These are phyloP conservation scores for Candida awuae DNA, from an alignment of 805 yeast species.

Conservation along the genomic window DNA sequence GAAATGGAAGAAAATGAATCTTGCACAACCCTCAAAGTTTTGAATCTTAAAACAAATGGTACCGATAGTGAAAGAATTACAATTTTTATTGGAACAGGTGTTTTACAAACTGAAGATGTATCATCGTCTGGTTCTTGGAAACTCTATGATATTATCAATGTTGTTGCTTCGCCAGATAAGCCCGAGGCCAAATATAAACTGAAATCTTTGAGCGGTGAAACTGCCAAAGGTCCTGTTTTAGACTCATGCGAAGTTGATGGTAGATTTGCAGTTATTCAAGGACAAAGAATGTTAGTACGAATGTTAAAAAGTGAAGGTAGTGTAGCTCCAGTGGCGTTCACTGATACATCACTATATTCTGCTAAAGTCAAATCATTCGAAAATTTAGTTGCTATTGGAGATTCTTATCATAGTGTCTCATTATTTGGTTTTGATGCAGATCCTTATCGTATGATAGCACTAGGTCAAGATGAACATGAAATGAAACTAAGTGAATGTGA, in stretches of 20 bases:
- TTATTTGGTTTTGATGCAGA: slow-evolving; percentile 90
- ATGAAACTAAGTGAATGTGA: slow-evolving; percentile 68
- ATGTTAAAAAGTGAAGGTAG: slow-evolving; percentile 69
- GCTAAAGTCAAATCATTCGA: slow-evolving; percentile 78
- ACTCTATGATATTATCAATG: slow-evolving; percentile 65
- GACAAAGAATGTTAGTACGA: slow-evolving; percentile 71
- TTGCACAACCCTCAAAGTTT: slow-evolving; percentile 47
- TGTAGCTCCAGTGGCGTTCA: slow-evolving; percentile 88
- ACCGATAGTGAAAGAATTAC: slow-evolving; percentile 24
- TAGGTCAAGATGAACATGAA: slow-evolving; percentile 65
- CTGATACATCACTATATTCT: slow-evolving; percentile 75
- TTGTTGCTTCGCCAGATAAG: slow-evolving; percentile 81
- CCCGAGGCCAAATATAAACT: slow-evolving; percentile 79
- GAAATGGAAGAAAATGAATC: slow-evolving; percentile 64
- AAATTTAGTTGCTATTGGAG: slow-evolving; percentile 75
- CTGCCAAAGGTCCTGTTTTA: slow-evolving; percentile 76
- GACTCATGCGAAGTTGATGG: slow-evolving; percentile 76
- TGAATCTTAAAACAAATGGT: slow-evolving; percentile 41
- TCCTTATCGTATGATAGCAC: slow-evolving; percentile 74
- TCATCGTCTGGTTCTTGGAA: slow-evolving; percentile 72
- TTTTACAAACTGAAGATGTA: slow-evolving; percentile 69
- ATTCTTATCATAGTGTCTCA: slow-evolving; percentile 67
- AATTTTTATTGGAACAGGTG: slow-evolving; percentile 72
- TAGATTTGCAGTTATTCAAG: slow-evolving; percentile 74
- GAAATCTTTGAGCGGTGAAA: slow-evolving; percentile 64